phyloP scores from a whole-genome alignment of 75 land plant genomes.

The Sequoiadendron giganteum region DNA sequence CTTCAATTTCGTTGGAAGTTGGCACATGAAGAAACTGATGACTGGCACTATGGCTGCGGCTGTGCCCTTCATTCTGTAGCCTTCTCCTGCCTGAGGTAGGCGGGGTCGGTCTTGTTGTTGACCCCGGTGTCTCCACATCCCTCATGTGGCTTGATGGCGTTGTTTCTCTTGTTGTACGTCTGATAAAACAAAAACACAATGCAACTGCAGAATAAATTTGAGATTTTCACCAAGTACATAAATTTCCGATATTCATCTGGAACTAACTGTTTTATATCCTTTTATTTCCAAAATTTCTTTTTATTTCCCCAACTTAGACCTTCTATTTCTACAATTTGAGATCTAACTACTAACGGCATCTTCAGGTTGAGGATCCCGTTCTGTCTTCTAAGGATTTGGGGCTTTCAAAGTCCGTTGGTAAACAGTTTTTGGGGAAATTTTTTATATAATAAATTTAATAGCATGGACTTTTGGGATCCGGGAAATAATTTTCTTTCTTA shows the following conservation, averaged over 20 bases:
- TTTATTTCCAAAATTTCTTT: no score
- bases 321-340: no score
- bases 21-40: slow-evolving; percentile 26
- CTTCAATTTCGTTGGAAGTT: slow-evolving; percentile 54
- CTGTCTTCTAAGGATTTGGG: no score
- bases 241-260: neutral
- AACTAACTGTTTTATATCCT: neutral
- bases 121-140: slow-evolving; percentile 41
- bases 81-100: slow-evolving; percentile 9
- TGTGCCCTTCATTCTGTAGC: slow-evolving; percentile 10
- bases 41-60: neutral
- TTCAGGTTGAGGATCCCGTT: no score
- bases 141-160: slow-evolving; percentile 58
- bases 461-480: no score
- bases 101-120: slow-evolving; percentile 24
- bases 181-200: neutral
- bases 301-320: no score
- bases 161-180: slow-evolving; percentile 48
- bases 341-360: no score
- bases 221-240: neutral
- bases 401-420: no score
- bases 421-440: no score
- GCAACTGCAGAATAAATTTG: neutral
- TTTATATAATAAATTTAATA: no score
- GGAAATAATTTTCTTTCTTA: no score